A percentile compares a stretch with the other conserved stretches of the same genome.
Conservation (phyloP, 2,329 filamentous ascomycete genomes). For the Fusarium anguioides region DNA sequence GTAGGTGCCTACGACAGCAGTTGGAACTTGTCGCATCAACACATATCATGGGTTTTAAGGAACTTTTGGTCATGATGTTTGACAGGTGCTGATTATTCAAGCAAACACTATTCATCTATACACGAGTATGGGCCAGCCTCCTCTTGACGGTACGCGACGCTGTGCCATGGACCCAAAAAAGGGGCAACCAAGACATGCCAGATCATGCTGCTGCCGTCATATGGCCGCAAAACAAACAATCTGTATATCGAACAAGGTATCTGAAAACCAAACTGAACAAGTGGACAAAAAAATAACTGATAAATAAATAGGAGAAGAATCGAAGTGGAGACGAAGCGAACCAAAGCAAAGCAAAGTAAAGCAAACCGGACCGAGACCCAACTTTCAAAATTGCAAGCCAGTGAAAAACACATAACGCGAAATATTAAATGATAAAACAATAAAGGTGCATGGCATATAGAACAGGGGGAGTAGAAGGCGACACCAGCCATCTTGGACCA, state of each 20-base stretch:
- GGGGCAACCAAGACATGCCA: constrained; percentile 27
- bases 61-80: constrained; percentile 10
- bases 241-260: constrained; percentile 72
- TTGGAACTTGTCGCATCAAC: background rate
- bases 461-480: constrained; percentile 56
- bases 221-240: constrained; percentile 48
- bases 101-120: constrained; percentile 52
- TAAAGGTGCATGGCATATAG: constrained; percentile 52
- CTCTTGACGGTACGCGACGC: constrained; percentile 38
- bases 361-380: background rate
- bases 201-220: constrained; percentile 38
- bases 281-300: constrained; percentile 36
- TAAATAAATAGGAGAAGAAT: constrained; percentile 43
- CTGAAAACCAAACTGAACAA: constrained; percentile 53
- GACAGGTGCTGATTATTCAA: constrained; percentile 49
- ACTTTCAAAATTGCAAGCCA: constrained; percentile 16
- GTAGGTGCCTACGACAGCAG: no score
- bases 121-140: constrained; percentile 49
- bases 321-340: constrained; percentile 39
- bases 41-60: background rate
- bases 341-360: constrained; percentile 32
- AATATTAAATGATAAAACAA: constrained; percentile 49
- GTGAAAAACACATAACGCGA: constrained; percentile 26
- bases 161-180: constrained; percentile 12
- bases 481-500: constrained; percentile 62